Evolutionary conservation across 208 protist species (phyloP), one percentile per base, ranked within the genome.

Genomic region (Wallacemonas sp.): DNA sequence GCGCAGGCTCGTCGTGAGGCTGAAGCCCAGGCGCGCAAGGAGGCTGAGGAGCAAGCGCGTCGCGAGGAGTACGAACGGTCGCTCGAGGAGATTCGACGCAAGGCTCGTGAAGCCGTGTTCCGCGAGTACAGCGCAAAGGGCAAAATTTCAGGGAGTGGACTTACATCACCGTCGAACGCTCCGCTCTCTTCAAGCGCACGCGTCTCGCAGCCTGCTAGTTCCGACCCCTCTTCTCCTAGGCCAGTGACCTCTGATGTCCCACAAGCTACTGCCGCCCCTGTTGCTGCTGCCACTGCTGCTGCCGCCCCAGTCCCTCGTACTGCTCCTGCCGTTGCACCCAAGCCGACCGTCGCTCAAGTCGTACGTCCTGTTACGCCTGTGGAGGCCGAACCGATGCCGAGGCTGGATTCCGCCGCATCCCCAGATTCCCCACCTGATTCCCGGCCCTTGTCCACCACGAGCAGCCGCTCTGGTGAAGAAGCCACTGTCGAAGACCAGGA

Each of bases 51-150:
- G 49, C 63, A 72, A 32, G 54, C 19, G 36, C 39, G 62, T 21
- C 47, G 68, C 34, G 61, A 61, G 19, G 69, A 47, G 1, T 61
- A 80, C 23, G 34, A 64, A 21, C 43, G 70, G 34, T 46, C 56
- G 33, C 61, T 74, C 2, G 69, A 85, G 54, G 75, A 82, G 48
- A 83, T 81, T 47, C 61, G 68, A 3, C 65, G 74, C 0, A 54
- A 84, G 64, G 77, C 70, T 14, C 73, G 72, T 14, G 78, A 81
- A 32, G 68, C 60, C 11, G 74, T 88, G 8, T 65, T 84, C 41
- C 52, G 52, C 16, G 78, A 85, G 54, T 78, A 74, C 19, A 68
- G 71, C 1, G 67, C 56, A n/a, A 85, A 83, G 57, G 61, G 61
- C 9, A 46, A 21, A 14, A 17, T 43, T 33, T 65, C 29, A 76